Conservation (phyloP, 208 protist genomes). For the Trypanosoma brucei region DNA sequence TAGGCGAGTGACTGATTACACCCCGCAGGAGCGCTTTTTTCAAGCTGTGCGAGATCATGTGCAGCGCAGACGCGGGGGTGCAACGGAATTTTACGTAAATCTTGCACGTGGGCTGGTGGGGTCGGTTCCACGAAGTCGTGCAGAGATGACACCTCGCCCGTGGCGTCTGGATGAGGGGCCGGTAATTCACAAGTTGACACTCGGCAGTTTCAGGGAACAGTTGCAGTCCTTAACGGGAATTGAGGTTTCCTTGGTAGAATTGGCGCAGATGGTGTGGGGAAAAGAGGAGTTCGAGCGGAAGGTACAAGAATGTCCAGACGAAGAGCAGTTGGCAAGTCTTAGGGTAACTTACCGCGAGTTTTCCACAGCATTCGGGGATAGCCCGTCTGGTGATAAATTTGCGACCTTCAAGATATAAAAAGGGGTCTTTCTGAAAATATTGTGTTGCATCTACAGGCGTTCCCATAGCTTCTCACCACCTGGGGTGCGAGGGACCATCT, state of each 20-base stretch:
- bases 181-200: conserved; percentile 33
- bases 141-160: conserved; percentile 16
- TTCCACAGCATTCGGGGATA: conserved; percentile 56
- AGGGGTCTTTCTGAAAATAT: background rate
- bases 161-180: conserved; percentile 44
- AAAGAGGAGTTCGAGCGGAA: conserved; percentile 14
- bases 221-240: conserved; percentile 67
- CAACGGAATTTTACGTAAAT: conserved; percentile 76
- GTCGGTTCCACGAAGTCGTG: conserved; percentile 25
- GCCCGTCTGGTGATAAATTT: conserved; percentile 30
- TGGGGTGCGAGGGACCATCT: background rate
- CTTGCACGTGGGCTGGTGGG: conserved; percentile 58
- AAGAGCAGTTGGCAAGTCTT: conserved; percentile 20
- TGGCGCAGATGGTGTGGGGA: conserved; percentile 67
- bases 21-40: conserved; percentile 53
- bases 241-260: conserved; percentile 34
- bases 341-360: conserved; percentile 63
- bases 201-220: conserved; percentile 58
- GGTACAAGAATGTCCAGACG: conserved; percentile 10
- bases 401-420: conserved; percentile 54
- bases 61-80: conserved; percentile 53
- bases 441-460: background rate
- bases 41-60: conserved; percentile 73
- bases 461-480: no score
- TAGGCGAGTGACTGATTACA: conserved; percentile 35